phyloP scores from a whole-genome alignment of 768 basidiomycete species.

The Lepiota brunneoincarnata region DNA sequence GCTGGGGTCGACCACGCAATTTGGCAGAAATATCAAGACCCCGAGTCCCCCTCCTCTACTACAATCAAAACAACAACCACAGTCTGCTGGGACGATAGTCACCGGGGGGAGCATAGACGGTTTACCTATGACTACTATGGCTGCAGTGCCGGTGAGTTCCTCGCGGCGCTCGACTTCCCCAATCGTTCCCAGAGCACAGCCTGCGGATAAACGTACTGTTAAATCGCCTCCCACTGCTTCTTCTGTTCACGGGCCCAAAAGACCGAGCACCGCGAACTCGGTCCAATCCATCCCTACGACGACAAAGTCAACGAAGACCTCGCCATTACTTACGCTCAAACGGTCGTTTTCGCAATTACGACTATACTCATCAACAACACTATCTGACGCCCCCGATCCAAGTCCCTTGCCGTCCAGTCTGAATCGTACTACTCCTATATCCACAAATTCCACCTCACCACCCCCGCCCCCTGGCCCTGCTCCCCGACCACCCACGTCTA shows the following conservation, averaged over 20 bases:
- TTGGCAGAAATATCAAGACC: slow-evolving; percentile 2
- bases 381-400: not conserved
- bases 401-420: not conserved
- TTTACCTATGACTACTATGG: not conserved
- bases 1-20: slow-evolving; percentile 3
- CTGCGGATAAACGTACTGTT: not conserved
- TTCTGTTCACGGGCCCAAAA: not conserved
- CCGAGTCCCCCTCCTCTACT: slow-evolving; percentile 2
- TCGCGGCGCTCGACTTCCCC: not conserved
- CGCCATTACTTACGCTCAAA: slow-evolving; percentile 10
- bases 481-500: not conserved
- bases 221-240: not conserved
- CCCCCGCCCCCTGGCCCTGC: not conserved
- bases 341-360: slow-evolving; percentile 10
- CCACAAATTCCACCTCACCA: not conserved
- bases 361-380: slow-evolving; percentile 1
- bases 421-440: not conserved
- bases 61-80: not conserved
- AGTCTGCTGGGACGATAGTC: too few relatives aligned
- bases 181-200: slow-evolving; percentile 8
- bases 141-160: not conserved
- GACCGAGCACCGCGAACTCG: slow-evolving; percentile 4
- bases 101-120: not conserved
- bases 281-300: not conserved
- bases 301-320: not conserved